Evolutionary conservation across 306 rosid genomes (phyloP), one percentile per base, ranked within the genome.

Genomic region (Benincasa hispida): DNA sequence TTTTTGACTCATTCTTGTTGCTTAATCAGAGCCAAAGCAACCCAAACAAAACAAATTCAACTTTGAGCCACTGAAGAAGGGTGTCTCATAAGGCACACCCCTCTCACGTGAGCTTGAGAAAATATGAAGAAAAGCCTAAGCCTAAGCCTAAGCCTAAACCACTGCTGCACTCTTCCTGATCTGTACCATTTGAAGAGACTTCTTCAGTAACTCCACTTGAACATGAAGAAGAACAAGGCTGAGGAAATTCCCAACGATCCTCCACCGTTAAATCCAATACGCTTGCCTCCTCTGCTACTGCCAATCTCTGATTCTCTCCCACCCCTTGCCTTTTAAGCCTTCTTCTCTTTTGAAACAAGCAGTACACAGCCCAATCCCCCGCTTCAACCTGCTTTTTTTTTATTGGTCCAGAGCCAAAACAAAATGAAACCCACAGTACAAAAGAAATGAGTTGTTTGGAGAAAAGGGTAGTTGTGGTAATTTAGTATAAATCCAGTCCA

Each of bases 301-400:
- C 77, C 22, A 18, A 30, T 58, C 76, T 59, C 48, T 72, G 57
- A 6, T n/a, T 63, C 30, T 68, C 72, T 17, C 35, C 50, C 34
- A n/a, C 21, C 61, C 58, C 63, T 25, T 61, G 45, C 62, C 14
- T 74, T 77, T 61, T 81, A 9, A 45, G 62, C 73, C 53, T 76
- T 34, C 60, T 81, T 74, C 81, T 81, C 67, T 76, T 85, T 76
- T 68, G 76, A 70, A 85, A 86, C 30, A 91, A 42, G 5, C 87
- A 61, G 45, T 80, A 91, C 2, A 87, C 83, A 14, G 78, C 88
- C 89, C 88, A 76, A 32, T 51, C 65, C 27, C 76, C 79, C 79
- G 50, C 4, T 41, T 41, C 78, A 8, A 41, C 48, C 93, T 91
- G 41, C 77, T 37, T 17, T 50, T 45, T 15, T 9, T 39, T 41